These are phyloP conservation scores for Clitopilus passeckerianus DNA, from an alignment of 768 basidiomycete genomes.

Conservation along the genomic window DNA sequence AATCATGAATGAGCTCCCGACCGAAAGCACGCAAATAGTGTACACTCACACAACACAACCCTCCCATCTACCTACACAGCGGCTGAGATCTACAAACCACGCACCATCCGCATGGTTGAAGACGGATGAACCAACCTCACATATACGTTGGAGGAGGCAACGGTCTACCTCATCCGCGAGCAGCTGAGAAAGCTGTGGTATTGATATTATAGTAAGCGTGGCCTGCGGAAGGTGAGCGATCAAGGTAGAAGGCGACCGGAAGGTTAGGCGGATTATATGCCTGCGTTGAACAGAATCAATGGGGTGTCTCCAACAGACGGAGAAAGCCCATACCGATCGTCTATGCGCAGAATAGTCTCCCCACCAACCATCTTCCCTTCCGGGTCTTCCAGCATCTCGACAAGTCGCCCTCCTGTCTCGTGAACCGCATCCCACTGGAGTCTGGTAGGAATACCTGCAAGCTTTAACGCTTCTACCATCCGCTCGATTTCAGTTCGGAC, in stretches of 20 bases:
- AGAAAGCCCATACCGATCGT: slow-evolving; percentile 44
- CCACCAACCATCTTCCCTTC: slow-evolving; percentile 49
- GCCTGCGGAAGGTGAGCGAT: slow-evolving; percentile 80
- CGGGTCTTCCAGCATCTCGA: slow-evolving; percentile 41
- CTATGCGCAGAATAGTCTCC: slow-evolving; percentile 69
- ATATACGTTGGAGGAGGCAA: slow-evolving; percentile 64
- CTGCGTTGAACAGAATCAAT: slow-evolving; percentile 25
- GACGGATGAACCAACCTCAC: slow-evolving; percentile 55
- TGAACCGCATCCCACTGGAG: slow-evolving; percentile 62
- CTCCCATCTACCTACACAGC: slow-evolving; percentile 78
- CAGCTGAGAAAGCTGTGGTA: slow-evolving; percentile 72
- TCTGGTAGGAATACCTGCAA: slow-evolving; percentile 49
- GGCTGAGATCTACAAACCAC: slow-evolving; percentile 76
- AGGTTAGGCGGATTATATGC: slow-evolving; percentile 71
- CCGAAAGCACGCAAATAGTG: not conserved
- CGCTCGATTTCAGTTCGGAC: slow-evolving; percentile 54
- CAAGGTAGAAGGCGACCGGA: slow-evolving; percentile 68
- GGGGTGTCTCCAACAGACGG: not conserved
- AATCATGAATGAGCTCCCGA: not conserved
- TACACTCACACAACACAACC: slow-evolving; percentile 65
- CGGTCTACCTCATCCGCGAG: slow-evolving; percentile 74
- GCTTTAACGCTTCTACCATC: slow-evolving; percentile 41
- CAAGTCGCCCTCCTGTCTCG: slow-evolving; percentile 58
- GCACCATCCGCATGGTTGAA: slow-evolving; percentile 54
- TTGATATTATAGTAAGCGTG: slow-evolving; percentile 65